Evolutionary conservation across 441 rosid genomes (phyloP).

Genomic region (Adansonia grandidieri): DNA sequence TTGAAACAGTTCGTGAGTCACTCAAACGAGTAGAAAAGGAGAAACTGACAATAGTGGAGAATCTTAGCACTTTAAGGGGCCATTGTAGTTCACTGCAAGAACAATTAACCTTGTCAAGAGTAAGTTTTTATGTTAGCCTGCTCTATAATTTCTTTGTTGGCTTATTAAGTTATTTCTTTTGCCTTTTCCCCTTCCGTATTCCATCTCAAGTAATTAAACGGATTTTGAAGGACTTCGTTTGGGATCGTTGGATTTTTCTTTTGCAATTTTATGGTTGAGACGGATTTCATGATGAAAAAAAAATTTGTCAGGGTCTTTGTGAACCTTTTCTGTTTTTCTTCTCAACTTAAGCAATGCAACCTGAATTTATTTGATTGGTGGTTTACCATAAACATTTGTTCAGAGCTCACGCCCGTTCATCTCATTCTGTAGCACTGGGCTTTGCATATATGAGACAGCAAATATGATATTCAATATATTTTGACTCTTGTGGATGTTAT

Average conservation of each 20-base stretch:
- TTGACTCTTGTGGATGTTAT: neutral
- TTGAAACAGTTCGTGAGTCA: slow-evolving; percentile 60
- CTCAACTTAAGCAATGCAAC: neutral
- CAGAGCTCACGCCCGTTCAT: neutral
- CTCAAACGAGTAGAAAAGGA: slow-evolving; percentile 75
- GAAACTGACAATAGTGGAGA: slow-evolving; percentile 80
- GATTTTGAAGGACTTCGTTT: neutral
- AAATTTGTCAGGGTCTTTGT: neutral
- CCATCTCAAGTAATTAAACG: neutral
- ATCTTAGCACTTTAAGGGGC: slow-evolving; percentile 80
- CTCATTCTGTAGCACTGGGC: slow-evolving; percentile 4
- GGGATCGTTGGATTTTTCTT: neutral
- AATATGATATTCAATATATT: neutral
- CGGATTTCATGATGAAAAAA: neutral
- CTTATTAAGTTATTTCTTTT: neutral
- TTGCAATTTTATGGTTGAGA: neutral
- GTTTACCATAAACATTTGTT: neutral
- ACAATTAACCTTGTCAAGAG: slow-evolving; percentile 73
- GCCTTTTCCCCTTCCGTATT: neutral
- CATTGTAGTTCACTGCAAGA: slow-evolving; percentile 87
- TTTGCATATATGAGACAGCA: neutral
- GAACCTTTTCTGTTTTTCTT: neutral
- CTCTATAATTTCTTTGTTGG: neutral
- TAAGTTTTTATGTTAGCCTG: slow-evolving; percentile 34
- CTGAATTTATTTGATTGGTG: neutral